Evolutionary conservation across 208 protist genomes (phyloP), one percentile per base, ranked within the genome.

Genomic region (Vickermania spadyakhi): DNA sequence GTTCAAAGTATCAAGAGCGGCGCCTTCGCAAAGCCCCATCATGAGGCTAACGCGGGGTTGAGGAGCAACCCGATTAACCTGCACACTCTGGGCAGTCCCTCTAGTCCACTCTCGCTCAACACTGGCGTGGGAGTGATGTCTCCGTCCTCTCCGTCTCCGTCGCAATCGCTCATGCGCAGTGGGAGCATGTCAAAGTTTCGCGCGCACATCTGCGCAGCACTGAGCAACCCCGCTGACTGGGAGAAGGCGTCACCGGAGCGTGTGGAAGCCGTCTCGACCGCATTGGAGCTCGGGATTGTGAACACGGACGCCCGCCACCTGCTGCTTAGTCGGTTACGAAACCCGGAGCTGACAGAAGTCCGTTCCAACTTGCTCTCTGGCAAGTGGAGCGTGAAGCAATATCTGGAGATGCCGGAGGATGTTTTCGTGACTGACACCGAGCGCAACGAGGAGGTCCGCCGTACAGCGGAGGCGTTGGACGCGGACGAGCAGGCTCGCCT

Each of bases 401-500:
- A 92, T 68, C 66, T 99, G 3, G 88, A 79, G 14, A 79, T 97
- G 66, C 75, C 96, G 18, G 86, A 77, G 1, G 97, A 98, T 49
- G 81, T 98, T 51, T 83, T 97, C 22, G 56, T 98, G 13, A 99
- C 98, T 58, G 78, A 92, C 18, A 58, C 88, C n/a, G 96, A 98
- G 73, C 81, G 86, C 56, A 72, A 86, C 5, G 80, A 85, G 30
- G 72, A 98, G 63, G 64, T 74, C 62, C 78, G 79, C 30, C 81
- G 96, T n/a, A 79, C 97, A 45, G 81, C 75, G 77, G 52, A 76
- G 23, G 75, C 91, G 13, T 74, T 98, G 61, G 70, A 85, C 29
- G 88, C 92, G 1, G 68, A 95, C 36, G 97, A 98, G 56, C 70
- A 75, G 18, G 70, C 72, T 7, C 60, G 77, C 25, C 58, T 70